A percentile compares a stretch with the other conserved stretches of the same genome.
Conservation (phyloP, 2,329 filamentous ascomycete species). For the Thelonectria blattea region DNA sequence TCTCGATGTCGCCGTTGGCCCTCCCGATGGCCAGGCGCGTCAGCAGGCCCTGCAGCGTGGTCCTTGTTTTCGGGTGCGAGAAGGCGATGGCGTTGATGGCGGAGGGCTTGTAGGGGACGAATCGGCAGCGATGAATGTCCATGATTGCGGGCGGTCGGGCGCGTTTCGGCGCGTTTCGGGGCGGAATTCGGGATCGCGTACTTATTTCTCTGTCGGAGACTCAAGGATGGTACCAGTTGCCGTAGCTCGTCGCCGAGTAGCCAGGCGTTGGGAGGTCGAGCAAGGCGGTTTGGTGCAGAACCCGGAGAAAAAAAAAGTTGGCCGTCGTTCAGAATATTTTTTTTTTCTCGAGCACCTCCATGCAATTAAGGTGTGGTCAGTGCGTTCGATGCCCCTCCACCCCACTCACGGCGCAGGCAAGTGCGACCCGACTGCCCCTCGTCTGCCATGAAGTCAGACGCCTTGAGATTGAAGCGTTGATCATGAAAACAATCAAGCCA, state of each 20-base stretch:
- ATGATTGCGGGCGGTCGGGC: slow-evolving; percentile 53
- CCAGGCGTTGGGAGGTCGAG: slow-evolving; percentile 34
- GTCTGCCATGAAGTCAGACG: not conserved
- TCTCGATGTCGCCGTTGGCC: slow-evolving; percentile 94
- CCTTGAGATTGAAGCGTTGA: no score
- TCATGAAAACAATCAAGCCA: no score
- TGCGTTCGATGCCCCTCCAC: slow-evolving; percentile 43
- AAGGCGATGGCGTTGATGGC: slow-evolving; percentile 96
- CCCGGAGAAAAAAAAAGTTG: slow-evolving; percentile 43
- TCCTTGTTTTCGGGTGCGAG: slow-evolving; percentile 69
- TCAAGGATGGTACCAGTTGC: not conserved
- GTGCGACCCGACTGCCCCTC: slow-evolving; percentile 7
- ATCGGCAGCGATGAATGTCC: slow-evolving; percentile 97
- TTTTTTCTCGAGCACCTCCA: slow-evolving; percentile 22
- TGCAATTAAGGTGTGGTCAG: slow-evolving; percentile 44
- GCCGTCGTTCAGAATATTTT: slow-evolving; percentile 43
- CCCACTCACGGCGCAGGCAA: slow-evolving; percentile 27
- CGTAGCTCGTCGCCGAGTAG: slow-evolving; percentile 35
- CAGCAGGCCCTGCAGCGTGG: slow-evolving; percentile 58
- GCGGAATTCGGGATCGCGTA: slow-evolving; percentile 11
- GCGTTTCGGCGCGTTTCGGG: slow-evolving; percentile 7
- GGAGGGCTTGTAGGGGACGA: slow-evolving; percentile 89
- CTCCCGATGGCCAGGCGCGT: slow-evolving; percentile 86
- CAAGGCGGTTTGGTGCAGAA: slow-evolving; percentile 23
- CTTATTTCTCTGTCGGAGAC: not conserved